These are phyloP conservation scores for Cladophialophora carrionii DNA, from an alignment of 2,329 filamentous ascomycete genomes.

Conservation along the genomic window DNA sequence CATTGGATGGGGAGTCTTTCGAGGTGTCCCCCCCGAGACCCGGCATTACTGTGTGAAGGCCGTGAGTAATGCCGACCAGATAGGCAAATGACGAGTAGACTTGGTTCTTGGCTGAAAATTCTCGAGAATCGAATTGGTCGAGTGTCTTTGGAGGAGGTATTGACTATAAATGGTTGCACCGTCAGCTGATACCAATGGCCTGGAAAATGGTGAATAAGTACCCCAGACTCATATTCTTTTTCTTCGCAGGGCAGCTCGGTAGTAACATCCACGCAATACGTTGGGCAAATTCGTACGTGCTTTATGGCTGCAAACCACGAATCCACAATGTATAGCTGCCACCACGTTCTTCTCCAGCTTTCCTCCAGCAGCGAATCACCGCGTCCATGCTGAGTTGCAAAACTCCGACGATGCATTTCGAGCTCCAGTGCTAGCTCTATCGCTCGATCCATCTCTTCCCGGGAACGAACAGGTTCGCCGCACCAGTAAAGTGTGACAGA, in stretches of 20 bases:
- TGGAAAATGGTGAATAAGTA: not conserved
- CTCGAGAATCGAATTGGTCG: slow-evolving; percentile 43
- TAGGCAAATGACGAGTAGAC: slow-evolving; percentile 44
- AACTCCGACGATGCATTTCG: slow-evolving; percentile 36
- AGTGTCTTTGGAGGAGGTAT: slow-evolving; percentile 41
- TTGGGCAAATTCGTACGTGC: slow-evolving; percentile 12
- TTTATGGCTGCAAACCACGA: slow-evolving; percentile 23
- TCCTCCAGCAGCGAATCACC: slow-evolving; percentile 47
- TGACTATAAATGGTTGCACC: slow-evolving; percentile 29
- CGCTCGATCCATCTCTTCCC: slow-evolving; percentile 55
- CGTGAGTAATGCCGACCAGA: slow-evolving; percentile 41
- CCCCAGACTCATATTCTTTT: slow-evolving; percentile 33
- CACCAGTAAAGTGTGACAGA: slow-evolving; percentile 77
- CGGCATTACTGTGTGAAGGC: slow-evolving; percentile 40
- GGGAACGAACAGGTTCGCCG: slow-evolving; percentile 70
- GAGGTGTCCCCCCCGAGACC: slow-evolving; percentile 31
- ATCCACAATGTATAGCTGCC: slow-evolving; percentile 39
- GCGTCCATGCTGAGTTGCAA: slow-evolving; percentile 59
- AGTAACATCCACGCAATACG: slow-evolving; percentile 29
- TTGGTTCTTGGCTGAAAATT: slow-evolving; percentile 39
- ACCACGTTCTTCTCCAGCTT: slow-evolving; percentile 45
- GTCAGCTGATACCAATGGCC: slow-evolving; percentile 3
- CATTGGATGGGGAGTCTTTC: slow-evolving; percentile 38
- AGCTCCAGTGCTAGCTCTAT: slow-evolving; percentile 38
- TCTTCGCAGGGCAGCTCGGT: slow-evolving; percentile 45